Conservation (phyloP, 768 basidiomycete genomes). For the Pulveroboletus sp. region DNA sequence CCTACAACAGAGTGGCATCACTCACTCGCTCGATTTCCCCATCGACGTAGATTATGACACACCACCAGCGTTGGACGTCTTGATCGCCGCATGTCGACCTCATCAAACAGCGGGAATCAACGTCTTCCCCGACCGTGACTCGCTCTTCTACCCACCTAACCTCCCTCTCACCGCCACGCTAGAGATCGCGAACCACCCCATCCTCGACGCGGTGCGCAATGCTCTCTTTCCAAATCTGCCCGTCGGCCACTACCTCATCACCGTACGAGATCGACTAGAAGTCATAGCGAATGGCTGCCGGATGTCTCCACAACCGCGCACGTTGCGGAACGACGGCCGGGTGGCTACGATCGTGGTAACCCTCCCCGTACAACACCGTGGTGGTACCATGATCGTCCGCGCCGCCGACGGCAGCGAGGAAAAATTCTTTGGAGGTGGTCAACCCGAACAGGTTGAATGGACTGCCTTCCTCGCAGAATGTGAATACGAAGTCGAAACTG, state of each 20-base stretch:
- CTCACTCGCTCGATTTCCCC: slow-evolving; percentile 78
- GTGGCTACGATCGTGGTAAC: slow-evolving; percentile 71
- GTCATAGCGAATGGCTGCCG: slow-evolving; percentile 57
- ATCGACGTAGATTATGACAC: slow-evolving; percentile 70
- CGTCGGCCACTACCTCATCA: slow-evolving; percentile 63
- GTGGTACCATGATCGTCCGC: slow-evolving; percentile 59
- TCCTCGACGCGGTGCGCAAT: slow-evolving; percentile 70
- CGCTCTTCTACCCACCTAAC: slow-evolving; percentile 66
- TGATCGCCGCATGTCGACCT: slow-evolving; percentile 69
- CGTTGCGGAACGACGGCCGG: slow-evolving; percentile 57
- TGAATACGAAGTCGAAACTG: slow-evolving; percentile 67
- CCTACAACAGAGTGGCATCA: slow-evolving; percentile 58
- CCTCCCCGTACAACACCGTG: slow-evolving; percentile 68
- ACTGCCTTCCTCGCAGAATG: slow-evolving; percentile 70
- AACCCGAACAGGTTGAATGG: slow-evolving; percentile 71
- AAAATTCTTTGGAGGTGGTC: slow-evolving; percentile 57
- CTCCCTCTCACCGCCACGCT: slow-evolving; percentile 72
- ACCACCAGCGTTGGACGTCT: slow-evolving; percentile 73
- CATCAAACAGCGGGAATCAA: slow-evolving; percentile 51
- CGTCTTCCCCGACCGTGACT: slow-evolving; percentile 55
- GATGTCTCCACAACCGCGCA: slow-evolving; percentile 50
- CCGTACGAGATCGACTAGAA: slow-evolving; percentile 65
- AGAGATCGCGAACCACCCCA: slow-evolving; percentile 77
- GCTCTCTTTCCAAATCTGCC: slow-evolving; percentile 70
- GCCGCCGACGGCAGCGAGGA: slow-evolving; percentile 54